phyloP scores from a whole-genome alignment of 306 rosid genomes.

The cucumber (Cucumis sativus) region DNA sequence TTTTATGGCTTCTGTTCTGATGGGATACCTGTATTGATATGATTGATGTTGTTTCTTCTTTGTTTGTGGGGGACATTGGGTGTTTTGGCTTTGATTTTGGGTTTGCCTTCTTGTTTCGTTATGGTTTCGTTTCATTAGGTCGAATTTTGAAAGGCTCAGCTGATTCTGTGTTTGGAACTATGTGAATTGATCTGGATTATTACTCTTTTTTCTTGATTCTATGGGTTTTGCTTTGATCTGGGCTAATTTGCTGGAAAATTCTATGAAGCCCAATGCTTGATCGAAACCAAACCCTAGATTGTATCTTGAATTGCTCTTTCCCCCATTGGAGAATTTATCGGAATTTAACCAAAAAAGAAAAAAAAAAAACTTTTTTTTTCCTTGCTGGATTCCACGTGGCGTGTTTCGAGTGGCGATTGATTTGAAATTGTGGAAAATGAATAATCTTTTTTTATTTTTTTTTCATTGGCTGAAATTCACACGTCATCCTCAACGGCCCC shows the following conservation, averaged over 20 bases:
- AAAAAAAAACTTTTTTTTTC: background rate
- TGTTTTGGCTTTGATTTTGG: background rate
- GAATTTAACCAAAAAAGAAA: background rate
- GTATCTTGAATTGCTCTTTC: background rate
- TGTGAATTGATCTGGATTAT: background rate
- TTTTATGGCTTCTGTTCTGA: background rate
- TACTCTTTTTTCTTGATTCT: background rate
- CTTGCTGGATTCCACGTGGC: background rate
- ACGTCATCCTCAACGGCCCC: background rate
- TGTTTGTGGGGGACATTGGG: background rate
- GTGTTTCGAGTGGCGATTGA: background rate
- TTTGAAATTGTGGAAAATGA: background rate
- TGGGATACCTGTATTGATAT: background rate
- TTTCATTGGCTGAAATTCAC: background rate
- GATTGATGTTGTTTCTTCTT: background rate
- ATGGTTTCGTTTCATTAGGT: background rate
- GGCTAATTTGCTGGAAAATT: constrained; percentile 20
- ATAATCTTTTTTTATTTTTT: background rate
- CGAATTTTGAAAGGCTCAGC: background rate
- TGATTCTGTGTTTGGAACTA: background rate
- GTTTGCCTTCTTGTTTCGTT: background rate
- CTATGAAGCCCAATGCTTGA: constrained; percentile 13
- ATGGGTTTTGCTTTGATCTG: constrained; percentile 11
- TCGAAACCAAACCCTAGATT: constrained; percentile 12
- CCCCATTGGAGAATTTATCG: background rate